Evolutionary conservation across 1,139 yeast genomes (phyloP), one percentile per base, ranked within the genome.

Genomic region (Pichia sp.): DNA sequence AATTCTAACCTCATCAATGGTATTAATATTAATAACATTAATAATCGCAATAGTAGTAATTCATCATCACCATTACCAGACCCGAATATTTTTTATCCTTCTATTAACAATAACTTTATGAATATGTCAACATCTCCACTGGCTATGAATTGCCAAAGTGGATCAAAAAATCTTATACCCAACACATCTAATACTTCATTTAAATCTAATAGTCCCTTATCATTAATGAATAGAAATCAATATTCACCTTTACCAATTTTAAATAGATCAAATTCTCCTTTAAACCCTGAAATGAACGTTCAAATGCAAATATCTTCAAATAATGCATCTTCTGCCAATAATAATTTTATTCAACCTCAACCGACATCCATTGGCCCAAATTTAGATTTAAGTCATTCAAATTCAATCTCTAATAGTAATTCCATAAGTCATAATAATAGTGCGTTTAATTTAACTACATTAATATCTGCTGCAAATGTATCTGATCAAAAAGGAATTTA

Each of bases 391-490:
- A 12, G n/a, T 4, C 20, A 22, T 6, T 10, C 30, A 6, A 29
- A 23, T 6, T 22, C 32, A 23, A 10, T 12, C 20, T 30, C 38
- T 23, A 37, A 37, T 8, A 9, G 30, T 10, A 27, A 10, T 16
- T 4, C 38, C 7, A 20, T 23, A 12, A 39, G 22, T 39, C 30
- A 25, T 9, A 20, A 20, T 10, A 35, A 9, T 10, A 42, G 42
- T 16, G 11, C 20, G n/a, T 40, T 37, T 16, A 49, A 45, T 23
- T 35, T 51, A 25, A 43, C 32, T 8, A 49, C 48, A 4, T 26
- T 51, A 12, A 39, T 50, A n/a, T 41, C 48, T 9, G 54, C 50
- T 8, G 53, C 53, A 3, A 45, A 38, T 30, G 44, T 43, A 1
- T 33, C 45, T 5, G 29, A 22, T 33, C 31, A 20, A 11, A 16